Evolutionary conservation across 371 early-diverging fungal genomes (phyloP).

Genomic region (Mortierella sp.): DNA sequence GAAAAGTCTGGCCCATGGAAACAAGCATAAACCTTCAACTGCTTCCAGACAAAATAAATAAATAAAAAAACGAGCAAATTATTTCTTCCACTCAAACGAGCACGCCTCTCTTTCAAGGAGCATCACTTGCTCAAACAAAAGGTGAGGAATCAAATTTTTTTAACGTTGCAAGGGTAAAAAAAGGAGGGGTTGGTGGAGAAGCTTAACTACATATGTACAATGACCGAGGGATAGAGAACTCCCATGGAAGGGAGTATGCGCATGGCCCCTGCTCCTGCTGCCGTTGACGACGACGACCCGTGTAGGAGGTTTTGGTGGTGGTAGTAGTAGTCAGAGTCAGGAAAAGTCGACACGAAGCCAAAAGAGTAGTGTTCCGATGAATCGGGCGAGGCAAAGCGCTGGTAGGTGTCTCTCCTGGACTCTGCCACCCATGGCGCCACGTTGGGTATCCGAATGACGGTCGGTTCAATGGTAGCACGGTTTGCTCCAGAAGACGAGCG

Average conservation of each 20-base stretch:
- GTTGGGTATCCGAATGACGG: neutral
- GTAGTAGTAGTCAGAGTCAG: neutral
- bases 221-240: neutral
- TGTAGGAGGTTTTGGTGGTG: neutral
- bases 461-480: neutral
- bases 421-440: constrained; percentile 9
- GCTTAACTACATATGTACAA: constrained; percentile 2
- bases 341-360: neutral
- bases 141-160: no score
- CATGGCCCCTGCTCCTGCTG: neutral
- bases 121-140: neutral
- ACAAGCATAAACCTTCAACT: no score
- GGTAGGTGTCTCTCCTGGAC: neutral
- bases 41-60: neutral
- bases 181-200: neutral
- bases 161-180: neutral
- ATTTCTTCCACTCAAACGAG: neutral
- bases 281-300: neutral
- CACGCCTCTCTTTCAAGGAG: neutral
- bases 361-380: neutral
- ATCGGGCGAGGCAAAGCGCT: neutral
- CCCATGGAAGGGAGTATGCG: neutral
- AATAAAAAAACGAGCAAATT: neutral
- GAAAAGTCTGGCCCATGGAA: neutral
- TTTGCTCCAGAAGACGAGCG: neutral